Base-by-base conservation (phyloP, 148 eudicot genomes). In the Cornus suecica region DNA sequence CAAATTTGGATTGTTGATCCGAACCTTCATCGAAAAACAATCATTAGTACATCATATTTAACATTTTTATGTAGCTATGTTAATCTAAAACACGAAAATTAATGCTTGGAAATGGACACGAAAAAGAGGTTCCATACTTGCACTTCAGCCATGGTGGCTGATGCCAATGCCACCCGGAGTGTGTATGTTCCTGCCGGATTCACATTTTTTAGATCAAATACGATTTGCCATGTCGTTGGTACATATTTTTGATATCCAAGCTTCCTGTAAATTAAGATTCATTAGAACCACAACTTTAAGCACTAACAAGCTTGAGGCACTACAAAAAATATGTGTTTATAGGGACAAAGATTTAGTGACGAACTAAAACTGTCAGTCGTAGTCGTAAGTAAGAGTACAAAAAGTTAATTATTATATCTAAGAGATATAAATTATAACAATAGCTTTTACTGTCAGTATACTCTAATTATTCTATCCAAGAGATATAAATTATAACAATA, bases 141-240 rank as follows among this genome's bases (percentile, higher is more conserved):
- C 76, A 93, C 13, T 70, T 85, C 91, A 24, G 96, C 79, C 1
- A 26, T 26, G 79, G 74, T 81, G n/a, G 90, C 80, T 18, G 98
- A 89, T 60, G 98, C 98, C 74, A 93, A 60, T 26, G 98, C 96
- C 24, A 93, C 25, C 61, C 83, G 87, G n/a, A 93, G 82, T 1
- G 94, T 91, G 64, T 93, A 93, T 23, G 24, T 82, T 54, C 86
- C 75, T 2, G 61, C 60, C 5, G 48, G 58, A 22, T 54, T 29
- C 27, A 90, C 83, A 63, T 76, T 41, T 61, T 68, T 10, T 23
- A 89, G 75, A 27, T 79, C 70, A 68, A 93, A 93, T 34, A 65
- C 10, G 51, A 93, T 71, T 77, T 77, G 85, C 93, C 98, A 91
- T 24, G 92, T 89, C 0, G 98, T 91, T 10, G 88, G 81, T 31